Evolutionary conservation across 805 yeast species (phyloP), one percentile per base, ranked within the genome.

Genomic region (Starmerella khaoyaiensis): DNA sequence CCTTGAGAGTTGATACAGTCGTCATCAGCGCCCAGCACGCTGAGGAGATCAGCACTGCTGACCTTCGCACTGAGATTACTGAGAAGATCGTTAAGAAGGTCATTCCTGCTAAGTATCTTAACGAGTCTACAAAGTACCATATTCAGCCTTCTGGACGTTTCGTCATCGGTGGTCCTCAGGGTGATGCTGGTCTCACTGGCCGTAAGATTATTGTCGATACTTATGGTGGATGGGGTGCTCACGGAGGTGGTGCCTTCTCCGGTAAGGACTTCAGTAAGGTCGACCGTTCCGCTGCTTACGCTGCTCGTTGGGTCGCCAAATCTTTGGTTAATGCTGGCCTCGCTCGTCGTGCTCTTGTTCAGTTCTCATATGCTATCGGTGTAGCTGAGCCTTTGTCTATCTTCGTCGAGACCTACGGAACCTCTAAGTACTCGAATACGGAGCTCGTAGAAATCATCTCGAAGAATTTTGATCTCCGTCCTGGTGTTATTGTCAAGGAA

Each of bases 201-300:
- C 83, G 98, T 72, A 90, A 90, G 74, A 90, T 90, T 66, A 90
- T 90, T 58, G 98, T 90, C 62, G 98, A 90, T 68, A 93, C 98
- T 50, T 90, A 90, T 71, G 98, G 98, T 72, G 98, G 98, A 59
- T 93, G 98, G 93, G 96, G 98, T 68, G 97, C 98, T 59, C 98
- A 90, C 74, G 98, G 98, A 69, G 98, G 98, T 74, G 98, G 98
- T 74, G 98, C 98, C 50, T 90, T 90, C 84, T 80, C 94, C 49
- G 98, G 98, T 67, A 90, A 90, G 74, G 98, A 90, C 68, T 90
- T 82, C 81, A 83, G 96, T 64, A 90, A 90, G 75, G 98, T 90
- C 59, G 98, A 90, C 68, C 82, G 98, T 72, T 87, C 97, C 50
- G 98, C 98, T 61, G 98, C 98, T 53, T 90, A 90, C 63, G 96